Evolutionary conservation across 2,329 filamentous ascomycete species (phyloP).

Genomic region (Xylariaceae sp.): DNA sequence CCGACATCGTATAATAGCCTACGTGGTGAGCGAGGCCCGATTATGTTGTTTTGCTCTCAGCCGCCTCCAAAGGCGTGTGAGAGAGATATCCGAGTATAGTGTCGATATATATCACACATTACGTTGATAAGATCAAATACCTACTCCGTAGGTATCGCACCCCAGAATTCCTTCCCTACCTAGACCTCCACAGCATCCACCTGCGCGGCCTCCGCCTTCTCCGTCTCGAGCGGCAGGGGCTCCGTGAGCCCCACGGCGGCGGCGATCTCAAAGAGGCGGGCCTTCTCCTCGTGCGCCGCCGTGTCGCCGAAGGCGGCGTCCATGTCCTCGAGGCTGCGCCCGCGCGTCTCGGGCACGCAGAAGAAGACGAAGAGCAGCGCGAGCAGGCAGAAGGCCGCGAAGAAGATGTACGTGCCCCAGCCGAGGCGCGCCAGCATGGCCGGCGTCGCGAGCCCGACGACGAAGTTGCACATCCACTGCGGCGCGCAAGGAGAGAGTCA

Average conservation of each 20-base stretch:
- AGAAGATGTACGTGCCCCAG: conserved; percentile 37
- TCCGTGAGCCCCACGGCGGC: conserved; percentile 33
- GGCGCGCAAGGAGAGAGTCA: too few relatives aligned
- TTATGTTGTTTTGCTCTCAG: too few relatives aligned
- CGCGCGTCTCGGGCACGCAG: conserved; percentile 51
- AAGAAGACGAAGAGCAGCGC: conserved; percentile 42
- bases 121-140: too few relatives aligned
- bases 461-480: background rate
- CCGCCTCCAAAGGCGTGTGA: too few relatives aligned
- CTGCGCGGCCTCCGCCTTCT: conserved; percentile 9
- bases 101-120: too few relatives aligned
- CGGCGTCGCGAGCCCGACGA: conserved; percentile 30
- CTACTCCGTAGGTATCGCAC: too few relatives aligned
- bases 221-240: conserved; percentile 35
- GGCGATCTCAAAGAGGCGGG: conserved; percentile 24
- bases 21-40: too few relatives aligned
- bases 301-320: conserved; percentile 37
- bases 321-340: conserved; percentile 49
- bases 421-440: conserved; percentile 30
- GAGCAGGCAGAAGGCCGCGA: conserved; percentile 44
- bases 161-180: too few relatives aligned
- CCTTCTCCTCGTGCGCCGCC: conserved; percentile 30
- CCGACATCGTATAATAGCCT: too few relatives aligned
- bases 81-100: too few relatives aligned
- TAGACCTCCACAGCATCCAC: too few relatives aligned